These are phyloP conservation scores for Colletotrichum theobromicola DNA, from an alignment of 2,329 filamentous ascomycete species.

Conservation along the genomic window DNA sequence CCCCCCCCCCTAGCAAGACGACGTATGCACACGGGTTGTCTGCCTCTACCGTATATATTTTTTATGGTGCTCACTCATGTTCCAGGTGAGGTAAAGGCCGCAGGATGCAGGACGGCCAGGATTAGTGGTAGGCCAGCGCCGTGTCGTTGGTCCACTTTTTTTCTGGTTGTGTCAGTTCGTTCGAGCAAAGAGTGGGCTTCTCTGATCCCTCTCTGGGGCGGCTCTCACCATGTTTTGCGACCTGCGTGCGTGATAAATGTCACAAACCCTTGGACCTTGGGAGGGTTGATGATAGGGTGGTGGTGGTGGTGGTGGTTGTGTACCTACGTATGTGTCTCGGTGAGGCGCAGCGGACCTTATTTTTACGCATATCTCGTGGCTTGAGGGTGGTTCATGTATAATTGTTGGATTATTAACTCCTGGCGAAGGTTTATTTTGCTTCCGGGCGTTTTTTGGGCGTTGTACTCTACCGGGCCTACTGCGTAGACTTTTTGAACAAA, in stretches of 20 bases:
- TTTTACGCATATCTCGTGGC: not conserved
- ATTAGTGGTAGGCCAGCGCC: not conserved
- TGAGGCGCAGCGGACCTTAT: not conserved
- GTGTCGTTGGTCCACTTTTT: not conserved
- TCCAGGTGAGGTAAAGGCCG: not conserved
- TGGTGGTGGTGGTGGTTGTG: not conserved
- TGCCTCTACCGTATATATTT: not conserved
- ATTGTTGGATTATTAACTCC: not conserved
- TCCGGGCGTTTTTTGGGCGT: not conserved
- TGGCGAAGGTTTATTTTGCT: not conserved
- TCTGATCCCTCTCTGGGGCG: not conserved
- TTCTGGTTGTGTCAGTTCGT: not conserved
- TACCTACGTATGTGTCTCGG: not conserved
- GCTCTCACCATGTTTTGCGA: not conserved
- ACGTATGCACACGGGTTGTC: not conserved
- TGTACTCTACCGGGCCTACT: not conserved
- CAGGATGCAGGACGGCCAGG: not conserved
- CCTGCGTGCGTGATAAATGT: not conserved
- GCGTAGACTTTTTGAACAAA: too few relatives aligned
- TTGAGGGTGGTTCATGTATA: not conserved
- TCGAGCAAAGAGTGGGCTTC: not conserved
- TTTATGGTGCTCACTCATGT: not conserved
- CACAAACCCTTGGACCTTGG: not conserved
- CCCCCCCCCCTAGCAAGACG: not conserved
- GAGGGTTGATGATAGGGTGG: not conserved